A percentile compares a stretch with the other conserved stretches of the same genome.
Evolutionary conservation across 2,329 filamentous ascomycete species (phyloP).

Genomic region (Fusarium illudens): DNA sequence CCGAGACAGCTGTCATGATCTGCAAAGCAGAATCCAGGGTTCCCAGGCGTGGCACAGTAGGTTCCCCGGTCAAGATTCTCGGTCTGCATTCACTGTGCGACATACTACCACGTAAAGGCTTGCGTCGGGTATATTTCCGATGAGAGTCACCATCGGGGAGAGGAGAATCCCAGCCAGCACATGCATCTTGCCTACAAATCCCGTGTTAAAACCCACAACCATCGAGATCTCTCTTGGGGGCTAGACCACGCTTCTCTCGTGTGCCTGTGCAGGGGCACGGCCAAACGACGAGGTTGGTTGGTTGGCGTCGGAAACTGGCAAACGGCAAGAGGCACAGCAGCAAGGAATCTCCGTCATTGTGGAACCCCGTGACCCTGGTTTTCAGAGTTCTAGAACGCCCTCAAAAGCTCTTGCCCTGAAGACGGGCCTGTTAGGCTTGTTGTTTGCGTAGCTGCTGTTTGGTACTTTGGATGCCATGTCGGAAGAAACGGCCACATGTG

Average conservation of each 20-base stretch:
- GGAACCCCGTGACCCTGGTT: slow-evolving; percentile 30
- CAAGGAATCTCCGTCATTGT: slow-evolving; percentile 29
- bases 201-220: slow-evolving; percentile 28
- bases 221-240: slow-evolving; percentile 27
- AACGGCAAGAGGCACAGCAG: slow-evolving; percentile 2
- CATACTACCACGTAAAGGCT: not conserved
- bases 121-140: not conserved
- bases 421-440: not conserved
- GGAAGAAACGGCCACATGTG: slow-evolving; percentile 24
- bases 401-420: not conserved
- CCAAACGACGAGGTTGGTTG: not conserved
- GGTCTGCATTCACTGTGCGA: not conserved
- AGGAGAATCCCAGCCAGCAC: slow-evolving; percentile 3
- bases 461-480: not conserved
- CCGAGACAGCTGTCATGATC: slow-evolving; percentile 26
- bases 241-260: not conserved
- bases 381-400: slow-evolving; percentile 30
- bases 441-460: slow-evolving; percentile 14
- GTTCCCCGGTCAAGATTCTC: not conserved
- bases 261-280: slow-evolving; percentile 16
- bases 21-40: slow-evolving; percentile 13
- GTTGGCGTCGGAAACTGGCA: slow-evolving; percentile 1
- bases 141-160: slow-evolving; percentile 12
- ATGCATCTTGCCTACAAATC: not conserved
- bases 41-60: not conserved